Base-by-base conservation (phyloP, 495 filamentous ascomycete genomes). In the Gamarada debralockiae region DNA sequence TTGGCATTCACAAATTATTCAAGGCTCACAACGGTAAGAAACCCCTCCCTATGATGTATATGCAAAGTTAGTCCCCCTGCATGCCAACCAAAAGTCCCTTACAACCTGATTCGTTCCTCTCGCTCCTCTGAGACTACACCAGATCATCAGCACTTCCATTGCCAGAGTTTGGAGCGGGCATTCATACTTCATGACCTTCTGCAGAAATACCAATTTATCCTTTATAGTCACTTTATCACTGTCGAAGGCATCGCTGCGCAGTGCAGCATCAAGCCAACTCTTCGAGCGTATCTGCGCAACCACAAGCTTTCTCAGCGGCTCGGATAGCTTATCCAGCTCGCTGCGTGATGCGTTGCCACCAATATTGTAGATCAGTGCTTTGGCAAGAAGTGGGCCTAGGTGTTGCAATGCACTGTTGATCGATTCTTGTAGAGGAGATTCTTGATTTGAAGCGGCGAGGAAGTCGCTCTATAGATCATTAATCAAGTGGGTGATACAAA, bases 251-350 rank as follows among this genome's bases (percentile, higher is more conserved):
- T 73, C 65, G 49, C 67, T 68, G 23, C 70, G 53, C 24, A 89
- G 57, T 14, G 84, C 84, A 7, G 63, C 62, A 29, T 80, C 69
- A 8, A 90, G 67, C 86, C 86, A 90, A 4, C 50, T 59, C 62
- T 78, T 80, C 3, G 83, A 74, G 15, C 66, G 64, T n/a, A 78
- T 72, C 17, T 90, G 81, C 27, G 79, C 74, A 50, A 80, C 78
- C 2, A 95, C 73, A 2, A 93, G 69, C 57, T 84, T 87, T 68
- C 88, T 87, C 15, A 96, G 74, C 23, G 87, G 88, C 40, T 92
- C 87, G 50, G 75, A 80, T 5, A 96, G 73, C 56, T 74, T 80
- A 44, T 90, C 85, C 0, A 96, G 70, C 59, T 96, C 90, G 48
- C 85, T 89, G 41, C 91, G 76, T 2, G 83, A 77, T 31, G 84